Evolutionary conservation across 331 rosid genomes (phyloP), one percentile per base, ranked within the genome.

Genomic region (Rosa hybrid): DNA sequence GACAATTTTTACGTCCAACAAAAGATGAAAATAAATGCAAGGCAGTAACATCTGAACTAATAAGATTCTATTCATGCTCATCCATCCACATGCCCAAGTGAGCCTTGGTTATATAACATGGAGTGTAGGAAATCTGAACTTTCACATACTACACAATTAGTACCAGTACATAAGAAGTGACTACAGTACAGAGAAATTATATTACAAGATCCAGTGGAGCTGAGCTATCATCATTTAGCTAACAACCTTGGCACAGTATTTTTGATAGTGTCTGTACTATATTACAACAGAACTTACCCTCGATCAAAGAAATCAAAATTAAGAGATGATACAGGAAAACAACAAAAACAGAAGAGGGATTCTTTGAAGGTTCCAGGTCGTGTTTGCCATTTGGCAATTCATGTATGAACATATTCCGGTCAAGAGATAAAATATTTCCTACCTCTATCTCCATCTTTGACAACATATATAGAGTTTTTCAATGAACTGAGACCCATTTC

Each of bases 251-350:
- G 17, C 77, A 79, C 17, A 12, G 30, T 80, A 21, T 60, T 80
- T 34, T 78, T 46, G 69, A 27, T 68, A 34, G 68, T 72, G 77
- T 34, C n/a, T 49, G 70, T 72, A 21, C 50, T 71, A 80, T 77
- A 71, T 49, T 78, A 83, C 84, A 80, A 64, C 48, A 44, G 76
- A 67, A 72, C 42, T 34, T 78, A 50, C 72, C 77, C 77, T 82
- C 86, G 1, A 30, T 30, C 85, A 78, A 81, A 23, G 59, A 65
- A 50, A 45, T 49, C 63, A 80, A 64, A 78, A 63, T 73, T 30
- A 30, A 30, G 34, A 30, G 34, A 57, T 30, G 80, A 79, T 76
- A 38, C 12, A 74, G 46, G 23, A 16, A 54, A 54, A 44, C 60
- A 75, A 51, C 77, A 69, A 42, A 39, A 18, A 20, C 25, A 49